Evolutionary conservation across 495 filamentous ascomycete genomes (phyloP), one percentile per base, ranked within the genome.

Genomic region (Penicillium waksmanii): DNA sequence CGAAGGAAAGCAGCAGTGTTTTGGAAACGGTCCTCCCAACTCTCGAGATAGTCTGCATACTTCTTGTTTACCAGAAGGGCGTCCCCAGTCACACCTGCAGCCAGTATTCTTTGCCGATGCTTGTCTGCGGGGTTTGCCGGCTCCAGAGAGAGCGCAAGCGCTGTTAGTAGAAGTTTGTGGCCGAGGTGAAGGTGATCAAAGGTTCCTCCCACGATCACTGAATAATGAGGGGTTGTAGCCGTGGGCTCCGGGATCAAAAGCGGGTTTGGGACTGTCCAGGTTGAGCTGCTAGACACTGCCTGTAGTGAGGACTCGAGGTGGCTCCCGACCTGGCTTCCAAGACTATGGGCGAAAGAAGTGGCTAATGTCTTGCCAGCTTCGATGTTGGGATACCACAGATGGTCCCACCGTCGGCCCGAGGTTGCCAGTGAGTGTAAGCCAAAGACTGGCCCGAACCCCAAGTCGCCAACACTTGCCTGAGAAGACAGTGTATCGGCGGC

Each of bases 161-260:
- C 93, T 8, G 93, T 94, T 36, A 98, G 79, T 7, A 98, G 84
- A 21, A 97, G 81, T 68, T 97, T 97, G 78, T 98, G 95, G n/a
- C 95, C 95, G 27, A 90, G 84, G 69, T 98, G 95, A 38, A 98
- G 84, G 74, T 98, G 91, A 73, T 98, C 95, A 70, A 98, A 98
- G 4, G 95, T 98, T 18, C 95, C 95, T 43, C 94, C 95, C 34
- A 98, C 86, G n/a, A 85, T 86, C 34, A 96, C 89, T 17, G 83
- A 81, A 61, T 73, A 69, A 68, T 87, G 82, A 47, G 69, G 65
- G 18, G 25, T 12, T 21, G 53, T 63, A 27, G 57, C 56, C 44
- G 60, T 56, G 34, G 61, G 46, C 31, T 72, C 64, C 31, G 71
- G 58, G 47, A 56, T 44, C 46, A 77, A 25, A 43, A 68, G 54